These are phyloP conservation scores for Chlorella ohadii DNA, from an alignment of 139 green algal species.

Conservation along the genomic window DNA sequence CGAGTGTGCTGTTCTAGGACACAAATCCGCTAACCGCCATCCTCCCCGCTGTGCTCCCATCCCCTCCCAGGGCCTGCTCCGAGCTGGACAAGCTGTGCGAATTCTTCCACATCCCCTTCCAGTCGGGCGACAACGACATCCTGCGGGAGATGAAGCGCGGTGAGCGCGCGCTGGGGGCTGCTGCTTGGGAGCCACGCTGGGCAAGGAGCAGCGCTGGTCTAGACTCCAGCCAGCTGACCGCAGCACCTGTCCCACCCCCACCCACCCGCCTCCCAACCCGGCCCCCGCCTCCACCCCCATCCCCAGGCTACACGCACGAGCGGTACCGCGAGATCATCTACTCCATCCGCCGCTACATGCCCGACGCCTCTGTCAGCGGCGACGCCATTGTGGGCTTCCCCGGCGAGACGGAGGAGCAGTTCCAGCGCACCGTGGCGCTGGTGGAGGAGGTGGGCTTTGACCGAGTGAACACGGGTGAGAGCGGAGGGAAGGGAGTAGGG, in stretches of 20 bases:
- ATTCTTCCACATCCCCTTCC: conserved; percentile 99
- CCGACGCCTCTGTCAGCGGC: conserved; percentile 90
- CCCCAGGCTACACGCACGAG: conserved; percentile 82
- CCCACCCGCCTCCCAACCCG: background rate
- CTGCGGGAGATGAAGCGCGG: conserved; percentile 88
- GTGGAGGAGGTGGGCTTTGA: conserved; percentile 94
- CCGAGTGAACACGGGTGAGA: conserved; percentile 90
- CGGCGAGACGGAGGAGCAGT: conserved; percentile 97
- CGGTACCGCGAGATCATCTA: conserved; percentile 93
- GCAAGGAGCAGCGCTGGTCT: background rate
- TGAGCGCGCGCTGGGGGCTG: background rate
- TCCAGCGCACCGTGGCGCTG: conserved; percentile 82
- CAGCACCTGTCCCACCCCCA: background rate
- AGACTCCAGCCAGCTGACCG: background rate
- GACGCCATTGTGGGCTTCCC: conserved; percentile 98
- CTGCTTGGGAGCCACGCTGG: background rate
- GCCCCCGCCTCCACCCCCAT: no score
- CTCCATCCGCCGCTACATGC: conserved; percentile 96
- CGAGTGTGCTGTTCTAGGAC: no score
- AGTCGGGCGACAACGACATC: conserved; percentile 93
- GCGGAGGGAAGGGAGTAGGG: background rate
- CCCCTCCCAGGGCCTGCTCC: conserved; percentile 68
- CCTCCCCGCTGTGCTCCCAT: background rate
- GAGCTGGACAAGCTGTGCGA: conserved; percentile 97
- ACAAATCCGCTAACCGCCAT: no score